A percentile compares a stretch with the other conserved stretches of the same genome.
Conservation (phyloP, 2,329 filamentous ascomycete genomes). For the Alternaria brassicicola region DNA sequence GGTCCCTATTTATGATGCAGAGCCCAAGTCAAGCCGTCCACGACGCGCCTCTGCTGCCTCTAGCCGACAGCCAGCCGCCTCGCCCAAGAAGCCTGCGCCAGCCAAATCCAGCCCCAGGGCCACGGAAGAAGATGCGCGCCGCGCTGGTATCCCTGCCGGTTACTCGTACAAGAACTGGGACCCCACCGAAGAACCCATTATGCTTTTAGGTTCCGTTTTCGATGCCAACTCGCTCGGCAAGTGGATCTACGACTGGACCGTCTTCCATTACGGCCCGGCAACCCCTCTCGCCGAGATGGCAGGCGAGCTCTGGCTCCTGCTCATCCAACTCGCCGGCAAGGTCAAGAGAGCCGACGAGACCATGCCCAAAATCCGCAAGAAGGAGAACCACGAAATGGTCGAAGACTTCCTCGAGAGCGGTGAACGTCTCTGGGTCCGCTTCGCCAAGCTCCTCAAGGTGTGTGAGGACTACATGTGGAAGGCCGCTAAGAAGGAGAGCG, state of each 20-base stretch:
- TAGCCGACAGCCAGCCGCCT: slow-evolving; percentile 50
- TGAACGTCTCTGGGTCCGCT: slow-evolving; percentile 82
- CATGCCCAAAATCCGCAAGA: slow-evolving; percentile 71
- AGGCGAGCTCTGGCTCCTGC: slow-evolving; percentile 90
- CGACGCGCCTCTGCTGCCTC: slow-evolving; percentile 63
- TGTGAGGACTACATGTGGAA: slow-evolving; percentile 97
- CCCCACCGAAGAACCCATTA: slow-evolving; percentile 88
- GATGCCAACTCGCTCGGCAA: slow-evolving; percentile 97
- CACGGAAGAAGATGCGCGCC: slow-evolving; percentile 68
- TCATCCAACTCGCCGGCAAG: slow-evolving; percentile 93
- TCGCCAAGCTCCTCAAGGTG: slow-evolving; percentile 83
- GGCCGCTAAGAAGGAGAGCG: slow-evolving; percentile 72
- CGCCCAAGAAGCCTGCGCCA: slow-evolving; percentile 44
- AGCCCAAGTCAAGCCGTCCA: slow-evolving; percentile 54
- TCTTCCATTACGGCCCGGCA: slow-evolving; percentile 81
- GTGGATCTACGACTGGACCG: slow-evolving; percentile 99
- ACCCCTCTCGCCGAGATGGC: slow-evolving; percentile 89
- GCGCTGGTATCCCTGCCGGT: slow-evolving; percentile 77
- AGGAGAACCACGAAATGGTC: slow-evolving; percentile 78
- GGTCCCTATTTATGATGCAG: slow-evolving; percentile 55
- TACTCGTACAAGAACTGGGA: slow-evolving; percentile 99
- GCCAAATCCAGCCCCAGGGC: slow-evolving; percentile 54
- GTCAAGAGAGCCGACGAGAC: slow-evolving; percentile 87
- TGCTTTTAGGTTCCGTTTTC: slow-evolving; percentile 93
- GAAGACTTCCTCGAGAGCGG: slow-evolving; percentile 91